Evolutionary conservation across 2,329 filamentous ascomycete species (phyloP), one percentile per base, ranked within the genome.

Genomic region (Pseudogymnoascus verrucosus): DNA sequence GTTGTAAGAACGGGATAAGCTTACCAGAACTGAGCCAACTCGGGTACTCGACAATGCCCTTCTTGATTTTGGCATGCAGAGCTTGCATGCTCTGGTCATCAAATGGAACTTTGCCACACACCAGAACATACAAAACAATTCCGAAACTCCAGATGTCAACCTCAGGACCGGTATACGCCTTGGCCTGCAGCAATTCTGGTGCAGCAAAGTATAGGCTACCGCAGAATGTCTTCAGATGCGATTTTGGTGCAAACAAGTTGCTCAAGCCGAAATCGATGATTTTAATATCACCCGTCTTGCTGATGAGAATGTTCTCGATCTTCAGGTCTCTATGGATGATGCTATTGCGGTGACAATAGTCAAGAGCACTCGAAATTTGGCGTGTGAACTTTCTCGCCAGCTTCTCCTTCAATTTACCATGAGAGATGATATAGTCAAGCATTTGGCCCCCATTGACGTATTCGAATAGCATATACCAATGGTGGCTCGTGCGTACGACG

Each of bases 401-500:
- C 77, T 98, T 98, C 79, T 99, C 95, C 81, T 98, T 98, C 67
- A 99, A 81, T 72, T 96, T 90, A 64, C 93, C 95, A 73, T 99
- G 95, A 3, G 93, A 97, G 74, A 99, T 99, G 75, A 99, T 99
- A 77, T 98, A 99, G 79, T 99, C 95, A 66, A 99, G 86, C 95
- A 99, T 98, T 78, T 99, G 95, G 16, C 95, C 95, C 59, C 95
- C 95, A 73, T 99, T 97, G 76, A 99, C 95, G 75, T 95, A 97
- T 78, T 99, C 95, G 73, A 96, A 99, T 61, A 99, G 86, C 95
- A 99, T 99, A 77, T 99, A 99, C 95, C 95, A 99, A 77, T 99
- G 95, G 75, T 97, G 95, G 72, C 95, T 93, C 61, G 95, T 98
- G 64, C 93, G 89, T 64, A 98, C 89, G 26, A 97, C 92, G 77